phyloP scores from a whole-genome alignment of 495 filamentous ascomycete species.

The Penicillium lividum region DNA sequence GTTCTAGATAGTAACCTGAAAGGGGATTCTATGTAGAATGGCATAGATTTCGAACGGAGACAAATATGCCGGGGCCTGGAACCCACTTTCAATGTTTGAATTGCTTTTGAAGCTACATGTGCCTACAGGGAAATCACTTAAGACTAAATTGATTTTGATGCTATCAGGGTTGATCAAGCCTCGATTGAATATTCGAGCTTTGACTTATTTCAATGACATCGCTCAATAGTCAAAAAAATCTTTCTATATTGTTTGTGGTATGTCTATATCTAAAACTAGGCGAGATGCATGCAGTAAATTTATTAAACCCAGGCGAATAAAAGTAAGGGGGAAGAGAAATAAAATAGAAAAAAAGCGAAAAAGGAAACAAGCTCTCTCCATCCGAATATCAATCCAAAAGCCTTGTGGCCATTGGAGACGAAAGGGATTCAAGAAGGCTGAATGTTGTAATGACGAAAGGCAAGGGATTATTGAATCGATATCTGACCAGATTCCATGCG shows the following conservation, averaged over 20 bases:
- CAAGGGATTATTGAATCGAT: neutral
- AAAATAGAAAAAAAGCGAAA: neutral
- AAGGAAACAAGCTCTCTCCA: neutral
- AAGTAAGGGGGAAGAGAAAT: neutral
- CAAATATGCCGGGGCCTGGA: too few relatives aligned
- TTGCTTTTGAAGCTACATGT: too few relatives aligned
- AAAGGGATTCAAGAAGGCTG: too few relatives aligned
- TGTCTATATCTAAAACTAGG: neutral
- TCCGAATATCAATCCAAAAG: neutral
- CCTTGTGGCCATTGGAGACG: neutral
- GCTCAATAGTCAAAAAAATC: too few relatives aligned
- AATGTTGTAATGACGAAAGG: neutral
- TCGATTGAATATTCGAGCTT: too few relatives aligned
- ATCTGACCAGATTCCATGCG: neutral
- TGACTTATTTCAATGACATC: too few relatives aligned
- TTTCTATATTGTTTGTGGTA: neutral
- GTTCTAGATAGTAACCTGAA: slow-evolving; percentile 8
- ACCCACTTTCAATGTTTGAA: too few relatives aligned
- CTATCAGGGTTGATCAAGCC: too few relatives aligned
- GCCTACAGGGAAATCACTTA: too few relatives aligned
- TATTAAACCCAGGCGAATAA: neutral
- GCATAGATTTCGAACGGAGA: too few relatives aligned
- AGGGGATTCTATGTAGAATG: too few relatives aligned
- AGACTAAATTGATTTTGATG: too few relatives aligned
- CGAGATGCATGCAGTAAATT: neutral